A percentile compares a stretch with the other conserved stretches of the same genome.
Conservation (phyloP, 2,329 filamentous ascomycete genomes). For the Fusarium beomiforme region DNA sequence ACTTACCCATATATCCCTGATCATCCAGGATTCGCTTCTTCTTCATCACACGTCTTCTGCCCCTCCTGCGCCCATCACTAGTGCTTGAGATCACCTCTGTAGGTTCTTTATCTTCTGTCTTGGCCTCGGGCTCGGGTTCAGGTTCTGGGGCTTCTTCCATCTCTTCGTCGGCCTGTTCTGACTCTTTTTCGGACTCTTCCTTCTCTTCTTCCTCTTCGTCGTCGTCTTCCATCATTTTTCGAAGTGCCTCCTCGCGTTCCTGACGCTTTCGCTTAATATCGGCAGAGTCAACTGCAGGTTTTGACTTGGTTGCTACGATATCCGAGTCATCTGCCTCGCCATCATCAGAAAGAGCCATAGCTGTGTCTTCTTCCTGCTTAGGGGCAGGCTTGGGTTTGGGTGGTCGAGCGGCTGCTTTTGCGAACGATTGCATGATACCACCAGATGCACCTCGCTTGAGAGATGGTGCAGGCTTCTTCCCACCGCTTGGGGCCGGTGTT, state of each 20-base stretch:
- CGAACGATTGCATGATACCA: conserved; percentile 82
- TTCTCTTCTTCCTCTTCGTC: conserved; percentile 69
- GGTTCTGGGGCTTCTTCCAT: conserved; percentile 54
- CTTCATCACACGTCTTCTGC: conserved; percentile 82
- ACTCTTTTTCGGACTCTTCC: conserved; percentile 51
- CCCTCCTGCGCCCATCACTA: conserved; percentile 73
- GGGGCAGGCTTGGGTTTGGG: conserved; percentile 60
- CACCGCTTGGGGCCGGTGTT: conserved; percentile 39
- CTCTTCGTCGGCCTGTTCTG: conserved; percentile 52
- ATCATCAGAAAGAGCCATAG: conserved; percentile 51
- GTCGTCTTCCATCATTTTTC: conserved; percentile 66
- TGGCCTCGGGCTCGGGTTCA: conserved; percentile 50
- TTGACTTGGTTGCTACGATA: conserved; percentile 40
- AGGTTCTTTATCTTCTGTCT: conserved; percentile 55
- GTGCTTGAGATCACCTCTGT: conserved; percentile 64
- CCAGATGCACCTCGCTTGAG: conserved; percentile 68
- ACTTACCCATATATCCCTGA: conserved; percentile 86
- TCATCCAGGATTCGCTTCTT: conserved; percentile 89
- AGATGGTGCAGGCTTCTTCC: conserved; percentile 50
- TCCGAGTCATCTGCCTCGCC: conserved; percentile 54
- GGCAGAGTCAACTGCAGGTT: conserved; percentile 37
- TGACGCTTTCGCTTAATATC: conserved; percentile 45
- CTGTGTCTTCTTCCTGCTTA: conserved; percentile 47
- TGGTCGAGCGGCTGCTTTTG: conserved; percentile 62
- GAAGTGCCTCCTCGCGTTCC: conserved; percentile 52